phyloP scores from a whole-genome alignment of 2,329 filamentous ascomycete species.

The Raffaelea albimanens region DNA sequence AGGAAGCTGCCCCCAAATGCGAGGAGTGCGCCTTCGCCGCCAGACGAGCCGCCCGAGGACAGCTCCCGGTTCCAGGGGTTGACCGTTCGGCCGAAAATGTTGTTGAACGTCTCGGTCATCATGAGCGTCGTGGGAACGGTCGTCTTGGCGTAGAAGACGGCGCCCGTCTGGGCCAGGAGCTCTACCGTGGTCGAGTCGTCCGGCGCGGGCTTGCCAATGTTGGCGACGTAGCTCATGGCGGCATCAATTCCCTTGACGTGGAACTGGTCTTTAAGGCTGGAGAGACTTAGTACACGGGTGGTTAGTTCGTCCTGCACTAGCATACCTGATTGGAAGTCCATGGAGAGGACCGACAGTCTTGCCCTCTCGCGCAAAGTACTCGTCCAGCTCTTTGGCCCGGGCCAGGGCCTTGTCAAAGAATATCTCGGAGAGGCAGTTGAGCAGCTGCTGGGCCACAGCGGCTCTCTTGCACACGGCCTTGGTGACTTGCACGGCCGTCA shows the following conservation, averaged over 20 bases:
- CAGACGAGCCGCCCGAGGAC: slow-evolving; percentile 25
- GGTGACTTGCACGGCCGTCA: slow-evolving; percentile 5
- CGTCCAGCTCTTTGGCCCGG: slow-evolving; percentile 22
- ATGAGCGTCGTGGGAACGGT: slow-evolving; percentile 17
- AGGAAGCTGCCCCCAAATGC: slow-evolving; percentile 23
- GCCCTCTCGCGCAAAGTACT: slow-evolving; percentile 18
- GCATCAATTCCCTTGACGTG: neutral
- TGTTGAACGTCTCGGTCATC: slow-evolving; percentile 23
- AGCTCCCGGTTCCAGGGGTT: slow-evolving; percentile 25
- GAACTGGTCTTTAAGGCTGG: slow-evolving; percentile 4
- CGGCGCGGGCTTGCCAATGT: slow-evolving; percentile 14
- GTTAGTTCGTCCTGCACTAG: slow-evolving; percentile 18
- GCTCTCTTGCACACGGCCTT: slow-evolving; percentile 7
- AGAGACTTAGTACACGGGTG: neutral
- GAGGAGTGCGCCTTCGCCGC: slow-evolving; percentile 26
- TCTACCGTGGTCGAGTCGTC: slow-evolving; percentile 16
- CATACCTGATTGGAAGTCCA: slow-evolving; percentile 37
- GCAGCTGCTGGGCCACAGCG: slow-evolving; percentile 7
- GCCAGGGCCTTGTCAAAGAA: slow-evolving; percentile 22
- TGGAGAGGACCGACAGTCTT: slow-evolving; percentile 26
- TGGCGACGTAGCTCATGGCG: slow-evolving; percentile 4
- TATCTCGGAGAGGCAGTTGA: slow-evolving; percentile 36
- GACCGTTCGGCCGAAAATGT: slow-evolving; percentile 23
- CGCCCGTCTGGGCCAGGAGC: slow-evolving; percentile 2
- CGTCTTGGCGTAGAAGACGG: slow-evolving; percentile 17